A percentile compares a stretch with the other conserved stretches of the same genome.
These are phyloP conservation scores for Lactifluus piperatus DNA, from an alignment of 768 basidiomycete genomes.

Conservation along the genomic window DNA sequence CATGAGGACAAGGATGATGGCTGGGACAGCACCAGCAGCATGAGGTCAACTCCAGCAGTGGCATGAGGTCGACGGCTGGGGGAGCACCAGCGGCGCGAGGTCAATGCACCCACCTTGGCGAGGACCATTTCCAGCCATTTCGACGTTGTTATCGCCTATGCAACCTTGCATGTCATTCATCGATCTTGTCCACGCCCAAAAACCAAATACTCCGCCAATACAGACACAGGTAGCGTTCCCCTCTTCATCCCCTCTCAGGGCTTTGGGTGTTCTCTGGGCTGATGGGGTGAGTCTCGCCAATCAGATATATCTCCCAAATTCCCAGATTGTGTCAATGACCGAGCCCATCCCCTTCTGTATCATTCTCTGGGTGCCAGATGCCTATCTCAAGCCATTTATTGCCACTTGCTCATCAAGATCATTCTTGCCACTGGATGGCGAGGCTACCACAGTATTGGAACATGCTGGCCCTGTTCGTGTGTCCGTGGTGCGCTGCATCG, in stretches of 20 bases:
- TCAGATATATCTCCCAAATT: constrained; percentile 14
- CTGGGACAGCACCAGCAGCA: no score
- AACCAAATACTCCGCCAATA: not conserved
- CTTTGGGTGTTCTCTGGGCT: not conserved
- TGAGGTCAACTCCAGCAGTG: no score
- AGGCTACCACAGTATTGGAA: not conserved
- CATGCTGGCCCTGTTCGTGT: not conserved
- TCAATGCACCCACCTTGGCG: no score
- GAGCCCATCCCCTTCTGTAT: constrained; percentile 9
- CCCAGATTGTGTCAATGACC: constrained; percentile 11
- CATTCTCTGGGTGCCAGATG: constrained; percentile 10
- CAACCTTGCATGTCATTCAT: constrained; percentile 4
- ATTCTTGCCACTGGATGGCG: no score
- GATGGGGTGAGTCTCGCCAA: not conserved
- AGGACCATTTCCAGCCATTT: no score
- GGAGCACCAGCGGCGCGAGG: no score
- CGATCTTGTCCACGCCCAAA: constrained; percentile 4
- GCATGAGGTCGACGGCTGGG: no score
- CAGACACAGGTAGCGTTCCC: constrained; percentile 9
- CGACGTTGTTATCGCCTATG: no score
- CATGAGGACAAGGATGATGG: no score
- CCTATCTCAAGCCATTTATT: no score
- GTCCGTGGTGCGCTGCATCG: constrained; percentile 7
- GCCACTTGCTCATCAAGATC: not conserved
- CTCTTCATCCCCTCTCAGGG: not conserved